phyloP scores from a whole-genome alignment of 2,329 filamentous ascomycete genomes.

The Alternaria atra region DNA sequence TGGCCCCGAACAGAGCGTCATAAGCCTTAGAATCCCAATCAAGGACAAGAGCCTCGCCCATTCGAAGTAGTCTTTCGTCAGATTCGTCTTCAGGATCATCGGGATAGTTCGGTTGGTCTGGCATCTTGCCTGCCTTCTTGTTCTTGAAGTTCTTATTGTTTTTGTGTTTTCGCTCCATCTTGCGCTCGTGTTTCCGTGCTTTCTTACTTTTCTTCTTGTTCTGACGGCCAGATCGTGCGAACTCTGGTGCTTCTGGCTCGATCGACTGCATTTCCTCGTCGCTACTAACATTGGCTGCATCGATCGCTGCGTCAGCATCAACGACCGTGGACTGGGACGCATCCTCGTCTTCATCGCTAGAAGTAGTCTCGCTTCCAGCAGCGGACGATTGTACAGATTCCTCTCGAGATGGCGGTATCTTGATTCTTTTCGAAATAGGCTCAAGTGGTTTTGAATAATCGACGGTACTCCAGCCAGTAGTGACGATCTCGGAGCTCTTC shows the following conservation, averaged over 20 bases:
- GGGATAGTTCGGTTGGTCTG: constrained; percentile 40
- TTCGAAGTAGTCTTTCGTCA: constrained; percentile 73
- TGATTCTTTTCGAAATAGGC: constrained; percentile 60
- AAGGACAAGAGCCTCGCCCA: constrained; percentile 85
- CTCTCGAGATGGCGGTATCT: constrained; percentile 40
- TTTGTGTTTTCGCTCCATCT: constrained; percentile 38
- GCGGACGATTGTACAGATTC: constrained; percentile 47
- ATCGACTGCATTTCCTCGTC: constrained; percentile 49
- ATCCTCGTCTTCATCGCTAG: constrained; percentile 49
- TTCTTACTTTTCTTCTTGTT: constrained; percentile 48
- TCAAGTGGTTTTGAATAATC: constrained; percentile 68
- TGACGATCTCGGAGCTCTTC: constrained; percentile 65
- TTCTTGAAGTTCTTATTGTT: constrained; percentile 48
- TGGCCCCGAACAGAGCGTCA: constrained; percentile 71
- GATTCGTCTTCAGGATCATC: constrained; percentile 51
- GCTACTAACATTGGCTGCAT: constrained; percentile 45
- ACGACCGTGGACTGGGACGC: constrained; percentile 31
- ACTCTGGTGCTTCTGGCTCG: constrained; percentile 30
- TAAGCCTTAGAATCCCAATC: constrained; percentile 81
- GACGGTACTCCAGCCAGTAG: constrained; percentile 73
- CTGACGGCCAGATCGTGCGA: constrained; percentile 39
- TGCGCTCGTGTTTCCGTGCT: constrained; percentile 40
- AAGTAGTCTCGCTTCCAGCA: constrained; percentile 36
- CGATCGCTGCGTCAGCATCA: constrained; percentile 39
- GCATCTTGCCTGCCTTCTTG: constrained; percentile 40